Evolutionary conservation across 2,329 filamentous ascomycete species (phyloP).

Genomic region (Penicillium sp.): DNA sequence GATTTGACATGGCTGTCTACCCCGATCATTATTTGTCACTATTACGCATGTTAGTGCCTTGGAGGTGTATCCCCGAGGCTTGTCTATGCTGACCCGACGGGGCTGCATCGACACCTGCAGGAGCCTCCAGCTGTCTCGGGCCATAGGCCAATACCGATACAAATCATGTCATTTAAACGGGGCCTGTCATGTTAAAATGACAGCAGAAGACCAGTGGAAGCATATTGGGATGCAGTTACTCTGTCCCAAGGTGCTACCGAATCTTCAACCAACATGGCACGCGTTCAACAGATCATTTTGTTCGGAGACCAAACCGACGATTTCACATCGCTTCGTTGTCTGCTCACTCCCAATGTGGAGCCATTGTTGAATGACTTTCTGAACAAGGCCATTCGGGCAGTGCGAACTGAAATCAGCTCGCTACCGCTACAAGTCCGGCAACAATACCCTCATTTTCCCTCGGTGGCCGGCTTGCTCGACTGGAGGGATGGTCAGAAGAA

Average conservation of each 20-base stretch:
- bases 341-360: neutral
- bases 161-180: neutral
- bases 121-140: neutral
- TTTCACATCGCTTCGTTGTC: neutral
- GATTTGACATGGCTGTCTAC: neutral
- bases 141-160: neutral
- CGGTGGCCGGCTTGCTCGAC: neutral
- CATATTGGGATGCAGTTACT: neutral
- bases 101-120: neutral
- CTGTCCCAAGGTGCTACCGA: neutral
- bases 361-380: neutral
- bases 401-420: constrained; percentile 1
- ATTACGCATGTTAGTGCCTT: neutral
- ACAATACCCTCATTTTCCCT: constrained; percentile 7
- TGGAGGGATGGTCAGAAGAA: neutral
- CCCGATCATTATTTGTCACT: neutral
- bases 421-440: constrained; percentile 9
- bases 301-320: neutral
- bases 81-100: neutral
- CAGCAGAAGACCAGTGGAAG: neutral
- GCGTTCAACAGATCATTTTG: neutral
- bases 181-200: neutral
- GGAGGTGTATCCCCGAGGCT: neutral
- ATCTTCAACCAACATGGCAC: neutral
- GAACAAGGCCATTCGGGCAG: neutral